A percentile compares a stretch with the other conserved stretches of the same genome.
Conservation (phyloP, 2,329 filamentous ascomycete genomes). For the Aaosphaeria pasadenensis region DNA sequence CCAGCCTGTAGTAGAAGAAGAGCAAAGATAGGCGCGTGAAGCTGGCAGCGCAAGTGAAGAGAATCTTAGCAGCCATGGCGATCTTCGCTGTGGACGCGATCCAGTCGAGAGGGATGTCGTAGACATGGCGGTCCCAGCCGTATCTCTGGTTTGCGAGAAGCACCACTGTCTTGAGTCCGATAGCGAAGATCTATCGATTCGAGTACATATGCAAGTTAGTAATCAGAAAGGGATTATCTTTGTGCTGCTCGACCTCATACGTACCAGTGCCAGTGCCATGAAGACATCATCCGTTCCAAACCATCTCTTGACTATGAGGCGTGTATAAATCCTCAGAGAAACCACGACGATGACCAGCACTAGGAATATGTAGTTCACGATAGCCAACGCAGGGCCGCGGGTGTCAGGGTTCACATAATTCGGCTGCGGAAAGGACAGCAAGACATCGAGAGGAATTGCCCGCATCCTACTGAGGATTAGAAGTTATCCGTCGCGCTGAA, state of each 20-base stretch:
- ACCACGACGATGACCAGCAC: constrained; percentile 36
- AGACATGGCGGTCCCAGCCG: constrained; percentile 45
- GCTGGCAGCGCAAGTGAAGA: constrained; percentile 41
- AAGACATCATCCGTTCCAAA: constrained; percentile 43
- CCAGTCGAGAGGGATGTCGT: constrained; percentile 35
- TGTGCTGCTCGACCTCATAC: constrained; percentile 1
- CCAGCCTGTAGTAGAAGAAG: constrained; percentile 46
- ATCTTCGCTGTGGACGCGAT: constrained; percentile 29
- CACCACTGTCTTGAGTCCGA: constrained; percentile 38
- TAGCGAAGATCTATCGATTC: constrained; percentile 29
- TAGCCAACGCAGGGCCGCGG: constrained; percentile 38
- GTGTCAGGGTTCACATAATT: constrained; percentile 34
- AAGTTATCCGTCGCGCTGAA: too few relatives aligned
- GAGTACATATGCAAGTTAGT: not conserved
- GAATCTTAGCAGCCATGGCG: constrained; percentile 41
- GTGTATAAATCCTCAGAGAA: constrained; percentile 38
- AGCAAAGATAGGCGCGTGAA: constrained; percentile 45
- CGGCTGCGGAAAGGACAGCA: constrained; percentile 38
- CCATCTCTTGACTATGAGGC: constrained; percentile 40
- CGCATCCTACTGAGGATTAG: constrained; percentile 13
- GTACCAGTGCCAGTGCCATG: constrained; percentile 40
- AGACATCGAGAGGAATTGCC: constrained; percentile 27
- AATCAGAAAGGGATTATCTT: not conserved
- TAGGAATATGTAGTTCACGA: constrained; percentile 40
- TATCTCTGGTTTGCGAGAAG: constrained; percentile 41